Conservation (phyloP, 2,329 filamentous ascomycete genomes). For the Hysterium pulicare region DNA sequence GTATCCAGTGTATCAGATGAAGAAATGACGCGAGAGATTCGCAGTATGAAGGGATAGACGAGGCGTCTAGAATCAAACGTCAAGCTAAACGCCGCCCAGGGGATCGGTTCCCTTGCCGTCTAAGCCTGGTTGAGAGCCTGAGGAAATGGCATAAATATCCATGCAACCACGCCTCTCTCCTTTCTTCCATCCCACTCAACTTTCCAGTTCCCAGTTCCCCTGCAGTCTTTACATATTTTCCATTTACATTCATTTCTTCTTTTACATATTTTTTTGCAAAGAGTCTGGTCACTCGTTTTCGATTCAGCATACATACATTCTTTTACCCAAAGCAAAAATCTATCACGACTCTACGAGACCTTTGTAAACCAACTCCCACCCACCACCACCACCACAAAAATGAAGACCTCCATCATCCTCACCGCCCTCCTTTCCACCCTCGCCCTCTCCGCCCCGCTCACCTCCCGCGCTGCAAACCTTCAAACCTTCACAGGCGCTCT, state of each 20-base stretch:
- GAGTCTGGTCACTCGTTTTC: constrained; percentile 2
- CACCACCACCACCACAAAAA: background rate
- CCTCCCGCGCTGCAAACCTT: constrained; percentile 17
- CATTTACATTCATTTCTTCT: background rate
- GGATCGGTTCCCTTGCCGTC: background rate
- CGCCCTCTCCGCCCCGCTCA: background rate
- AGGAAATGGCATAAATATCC: background rate
- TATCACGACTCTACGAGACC: background rate
- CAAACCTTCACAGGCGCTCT: constrained; percentile 46
- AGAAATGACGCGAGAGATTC: too few relatives aligned
- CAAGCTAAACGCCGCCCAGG: background rate
- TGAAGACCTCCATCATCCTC: constrained; percentile 1
- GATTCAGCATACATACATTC: background rate
- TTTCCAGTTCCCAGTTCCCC: background rate
- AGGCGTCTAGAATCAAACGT: background rate
- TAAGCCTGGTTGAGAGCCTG: background rate
- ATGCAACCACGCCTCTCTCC: background rate
- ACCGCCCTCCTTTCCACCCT: constrained; percentile 17
- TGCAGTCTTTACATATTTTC: too few relatives aligned
- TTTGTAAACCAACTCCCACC: background rate
- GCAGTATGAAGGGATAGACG: too few relatives aligned
- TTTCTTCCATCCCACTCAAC: background rate
- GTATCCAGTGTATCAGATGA: too few relatives aligned
- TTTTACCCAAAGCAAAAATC: too few relatives aligned
- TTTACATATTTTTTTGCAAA: background rate